Conservation (phyloP, 2,329 filamentous ascomycete genomes). For the Aureobasidium sp. region DNA sequence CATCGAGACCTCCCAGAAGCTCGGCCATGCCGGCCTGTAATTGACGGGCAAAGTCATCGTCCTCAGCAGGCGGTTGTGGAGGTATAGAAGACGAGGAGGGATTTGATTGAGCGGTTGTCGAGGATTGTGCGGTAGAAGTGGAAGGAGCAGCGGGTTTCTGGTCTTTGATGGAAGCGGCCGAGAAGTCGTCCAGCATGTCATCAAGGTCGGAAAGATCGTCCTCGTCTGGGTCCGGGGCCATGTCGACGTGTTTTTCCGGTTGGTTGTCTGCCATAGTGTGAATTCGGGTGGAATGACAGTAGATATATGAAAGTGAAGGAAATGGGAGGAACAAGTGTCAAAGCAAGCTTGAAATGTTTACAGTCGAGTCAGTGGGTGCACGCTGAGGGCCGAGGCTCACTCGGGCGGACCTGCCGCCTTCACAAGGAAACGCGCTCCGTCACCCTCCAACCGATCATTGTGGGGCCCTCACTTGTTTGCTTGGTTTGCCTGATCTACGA, state of each 20-base stretch:
- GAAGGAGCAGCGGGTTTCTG: constrained; percentile 28
- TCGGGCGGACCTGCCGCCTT: not conserved
- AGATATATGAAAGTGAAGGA: not conserved
- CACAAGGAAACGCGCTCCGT: not conserved
- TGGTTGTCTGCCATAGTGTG: constrained; percentile 21
- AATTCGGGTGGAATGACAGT: not conserved
- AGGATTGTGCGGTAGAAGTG: not conserved
- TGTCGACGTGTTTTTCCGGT: constrained; percentile 18
- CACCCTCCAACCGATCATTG: not conserved
- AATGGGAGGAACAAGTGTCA: not conserved
- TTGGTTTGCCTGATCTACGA: not conserved
- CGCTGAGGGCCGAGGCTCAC: not conserved
- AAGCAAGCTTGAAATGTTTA: not conserved
- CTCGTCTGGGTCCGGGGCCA: constrained; percentile 73
- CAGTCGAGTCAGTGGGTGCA: not conserved
- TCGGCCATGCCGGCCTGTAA: constrained; percentile 86
- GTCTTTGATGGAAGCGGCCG: constrained; percentile 51
- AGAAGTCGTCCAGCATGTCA: constrained; percentile 84
- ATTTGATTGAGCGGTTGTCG: constrained; percentile 21
- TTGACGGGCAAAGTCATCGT: constrained; percentile 74
- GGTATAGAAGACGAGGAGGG: constrained; percentile 16
- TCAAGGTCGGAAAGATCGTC: constrained; percentile 89
- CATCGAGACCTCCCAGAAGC: constrained; percentile 62
- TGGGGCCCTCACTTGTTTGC: not conserved
- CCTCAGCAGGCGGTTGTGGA: constrained; percentile 30